These are phyloP conservation scores for Starmerella stigmatis DNA, from an alignment of 805 yeast species.

Conservation along the genomic window DNA sequence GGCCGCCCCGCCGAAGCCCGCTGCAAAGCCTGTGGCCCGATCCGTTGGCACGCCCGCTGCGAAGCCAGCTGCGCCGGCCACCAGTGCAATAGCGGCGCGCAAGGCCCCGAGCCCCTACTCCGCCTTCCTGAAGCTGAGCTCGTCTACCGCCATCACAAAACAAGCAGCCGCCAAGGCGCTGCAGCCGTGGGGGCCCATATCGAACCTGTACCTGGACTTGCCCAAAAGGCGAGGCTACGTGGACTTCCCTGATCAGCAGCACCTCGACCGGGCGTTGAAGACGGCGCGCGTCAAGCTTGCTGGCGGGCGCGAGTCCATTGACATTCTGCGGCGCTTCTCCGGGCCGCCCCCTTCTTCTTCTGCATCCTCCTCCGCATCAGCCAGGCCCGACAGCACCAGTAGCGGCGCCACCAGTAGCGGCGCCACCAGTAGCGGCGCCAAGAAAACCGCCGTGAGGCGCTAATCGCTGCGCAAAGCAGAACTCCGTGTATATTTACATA, in stretches of 20 bases:
- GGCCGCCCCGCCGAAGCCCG: neutral
- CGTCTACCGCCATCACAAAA: neutral
- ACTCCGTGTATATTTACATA: neutral
- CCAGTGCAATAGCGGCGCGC: neutral
- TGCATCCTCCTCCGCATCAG: too few species aligned
- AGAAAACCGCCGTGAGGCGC: too few species aligned
- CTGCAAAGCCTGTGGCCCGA: too few species aligned
- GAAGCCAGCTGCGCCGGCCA: neutral
- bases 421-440: too few species aligned
- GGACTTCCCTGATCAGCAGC: slow-evolving; percentile 29
- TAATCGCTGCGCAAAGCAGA: neutral
- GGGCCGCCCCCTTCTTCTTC: neutral
- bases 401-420: too few species aligned
- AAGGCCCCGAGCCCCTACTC: neutral
- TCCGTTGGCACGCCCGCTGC: neutral
- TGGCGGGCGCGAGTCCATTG: neutral
- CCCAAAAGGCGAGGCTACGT: slow-evolving; percentile 30
- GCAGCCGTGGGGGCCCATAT: neutral
- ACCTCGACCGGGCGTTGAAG: slow-evolving; percentile 28
- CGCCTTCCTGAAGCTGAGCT: slow-evolving; percentile 2
- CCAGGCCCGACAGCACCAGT: too few species aligned
- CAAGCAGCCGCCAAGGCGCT: neutral
- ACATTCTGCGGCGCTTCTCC: neutral
- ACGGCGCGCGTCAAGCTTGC: slow-evolving; percentile 14
- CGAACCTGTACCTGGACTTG: slow-evolving; percentile 20